These are phyloP conservation scores for Colletotrichum filicis DNA, from an alignment of 2,329 filamentous ascomycete genomes.

Conservation along the genomic window DNA sequence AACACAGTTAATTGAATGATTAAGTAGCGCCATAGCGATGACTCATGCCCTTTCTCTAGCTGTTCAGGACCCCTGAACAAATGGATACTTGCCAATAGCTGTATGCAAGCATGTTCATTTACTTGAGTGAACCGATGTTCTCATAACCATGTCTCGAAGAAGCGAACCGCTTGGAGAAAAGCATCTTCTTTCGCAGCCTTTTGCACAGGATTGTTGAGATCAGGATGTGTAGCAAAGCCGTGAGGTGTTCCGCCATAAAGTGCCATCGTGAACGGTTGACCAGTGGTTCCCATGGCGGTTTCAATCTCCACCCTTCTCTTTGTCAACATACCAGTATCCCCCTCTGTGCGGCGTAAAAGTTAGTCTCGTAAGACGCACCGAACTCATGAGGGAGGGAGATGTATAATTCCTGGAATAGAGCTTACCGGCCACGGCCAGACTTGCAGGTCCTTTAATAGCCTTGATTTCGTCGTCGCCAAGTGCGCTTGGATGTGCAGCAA, in stretches of 20 bases:
- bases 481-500: slow-evolving; percentile 72
- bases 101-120: neutral
- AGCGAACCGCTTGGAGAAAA: slow-evolving; percentile 79
- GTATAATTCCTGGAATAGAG: neutral
- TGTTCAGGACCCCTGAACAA: too few relatives aligned
- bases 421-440: slow-evolving; percentile 70
- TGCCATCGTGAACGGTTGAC: slow-evolving; percentile 14
- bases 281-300: slow-evolving; percentile 4
- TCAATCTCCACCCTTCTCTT: slow-evolving; percentile 54
- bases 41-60: too few relatives aligned
- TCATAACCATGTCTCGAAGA: slow-evolving; percentile 70
- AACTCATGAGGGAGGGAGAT: neutral
- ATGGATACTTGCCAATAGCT: neutral
- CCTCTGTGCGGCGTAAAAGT: slow-evolving; percentile 53
- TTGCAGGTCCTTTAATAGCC: slow-evolving; percentile 65
- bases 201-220: slow-evolving; percentile 60
- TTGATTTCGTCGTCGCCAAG: slow-evolving; percentile 68
- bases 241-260: slow-evolving; percentile 76
- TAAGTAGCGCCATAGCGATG: too few relatives aligned
- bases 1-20: too few relatives aligned
- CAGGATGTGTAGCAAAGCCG: slow-evolving; percentile 78
- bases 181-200: slow-evolving; percentile 83
- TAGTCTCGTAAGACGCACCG: neutral
- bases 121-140: accelerated
- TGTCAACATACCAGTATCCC: slow-evolving; percentile 67